A percentile compares a stretch with the other conserved stretches of the same genome.
These are phyloP conservation scores for Fusarium scirpi DNA, from an alignment of 2,329 filamentous ascomycete genomes.

Conservation along the genomic window DNA sequence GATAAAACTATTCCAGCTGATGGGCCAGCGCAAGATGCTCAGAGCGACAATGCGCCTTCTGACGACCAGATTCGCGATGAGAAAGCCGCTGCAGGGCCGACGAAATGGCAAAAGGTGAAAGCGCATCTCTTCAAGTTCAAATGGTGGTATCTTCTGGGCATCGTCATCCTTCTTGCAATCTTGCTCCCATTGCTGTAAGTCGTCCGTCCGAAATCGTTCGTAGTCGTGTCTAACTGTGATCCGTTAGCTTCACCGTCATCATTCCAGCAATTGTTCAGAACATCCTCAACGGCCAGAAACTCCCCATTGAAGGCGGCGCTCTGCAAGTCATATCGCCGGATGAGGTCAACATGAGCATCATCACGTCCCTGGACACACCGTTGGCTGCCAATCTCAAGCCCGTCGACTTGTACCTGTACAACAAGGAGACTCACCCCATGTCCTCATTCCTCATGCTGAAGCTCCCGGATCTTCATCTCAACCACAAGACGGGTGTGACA, in stretches of 20 bases:
- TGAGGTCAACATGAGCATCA: conserved; percentile 52
- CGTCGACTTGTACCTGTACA: conserved; percentile 56
- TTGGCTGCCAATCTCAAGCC: conserved; percentile 54
- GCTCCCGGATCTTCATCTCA: conserved; percentile 50
- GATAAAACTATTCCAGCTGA: background rate
- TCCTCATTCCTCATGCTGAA: conserved; percentile 42
- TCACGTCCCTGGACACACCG: conserved; percentile 55
- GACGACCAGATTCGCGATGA: conserved; percentile 35
- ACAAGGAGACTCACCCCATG: conserved; percentile 48
- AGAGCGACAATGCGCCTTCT: conserved; percentile 27
- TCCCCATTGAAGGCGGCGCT: conserved; percentile 55
- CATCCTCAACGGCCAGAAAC: conserved; percentile 56
- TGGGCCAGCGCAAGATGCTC: background rate
- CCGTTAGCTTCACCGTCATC: conserved; percentile 58
- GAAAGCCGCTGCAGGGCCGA: background rate
- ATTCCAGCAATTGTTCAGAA: conserved; percentile 60
- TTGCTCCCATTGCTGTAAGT: conserved; percentile 61
- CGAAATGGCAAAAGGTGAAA: conserved; percentile 52
- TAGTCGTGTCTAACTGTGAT: background rate
- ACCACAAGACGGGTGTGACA: conserved; percentile 53
- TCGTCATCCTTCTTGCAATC: conserved; percentile 58
- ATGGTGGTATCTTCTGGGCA: conserved; percentile 58
- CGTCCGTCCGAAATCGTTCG: too few species aligned
- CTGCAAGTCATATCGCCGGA: conserved; percentile 51
- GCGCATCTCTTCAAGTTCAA: conserved; percentile 58